phyloP scores from a whole-genome alignment of 345 rosid species.

The Carallia brachiata region DNA sequence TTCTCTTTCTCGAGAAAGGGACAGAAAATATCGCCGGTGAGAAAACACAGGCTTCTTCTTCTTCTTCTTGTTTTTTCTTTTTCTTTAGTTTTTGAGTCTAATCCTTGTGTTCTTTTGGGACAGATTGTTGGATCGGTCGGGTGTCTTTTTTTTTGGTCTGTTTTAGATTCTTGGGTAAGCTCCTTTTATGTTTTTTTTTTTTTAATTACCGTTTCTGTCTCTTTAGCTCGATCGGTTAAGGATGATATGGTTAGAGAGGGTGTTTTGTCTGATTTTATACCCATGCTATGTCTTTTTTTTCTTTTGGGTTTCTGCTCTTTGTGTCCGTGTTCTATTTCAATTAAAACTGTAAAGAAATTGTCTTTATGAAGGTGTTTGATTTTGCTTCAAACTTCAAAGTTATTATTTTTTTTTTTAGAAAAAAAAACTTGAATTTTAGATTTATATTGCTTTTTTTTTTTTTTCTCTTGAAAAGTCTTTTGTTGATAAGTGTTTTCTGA shows the following conservation, averaged over 20 bases:
- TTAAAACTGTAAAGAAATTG: neutral
- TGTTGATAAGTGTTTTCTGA: neutral
- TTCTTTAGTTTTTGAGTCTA: neutral
- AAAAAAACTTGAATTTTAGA: neutral
- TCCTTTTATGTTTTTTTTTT: neutral
- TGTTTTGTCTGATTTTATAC: neutral
- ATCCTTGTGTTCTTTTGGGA: neutral
- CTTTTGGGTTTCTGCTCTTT: neutral
- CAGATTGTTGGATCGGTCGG: conserved; percentile 34
- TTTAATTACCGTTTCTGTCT: neutral
- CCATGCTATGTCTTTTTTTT: neutral
- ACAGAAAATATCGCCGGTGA: conserved; percentile 2
- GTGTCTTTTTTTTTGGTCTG: neutral
- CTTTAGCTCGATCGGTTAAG: conserved; percentile 26
- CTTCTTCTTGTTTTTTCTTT: neutral
- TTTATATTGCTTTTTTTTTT: neutral
- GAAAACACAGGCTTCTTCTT: conserved; percentile 6
- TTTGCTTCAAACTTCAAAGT: neutral
- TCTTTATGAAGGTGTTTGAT: neutral
- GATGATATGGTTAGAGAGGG: conserved; percentile 5
- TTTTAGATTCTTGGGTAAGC: conserved; percentile 31
- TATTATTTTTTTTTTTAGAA: neutral
- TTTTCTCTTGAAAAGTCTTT: neutral
- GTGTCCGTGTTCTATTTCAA: conserved; percentile 12
- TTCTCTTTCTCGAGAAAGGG: conserved; percentile 24